Conservation (phyloP, 192 early-diverging fungal species). For the Spizellomyces sp. region DNA sequence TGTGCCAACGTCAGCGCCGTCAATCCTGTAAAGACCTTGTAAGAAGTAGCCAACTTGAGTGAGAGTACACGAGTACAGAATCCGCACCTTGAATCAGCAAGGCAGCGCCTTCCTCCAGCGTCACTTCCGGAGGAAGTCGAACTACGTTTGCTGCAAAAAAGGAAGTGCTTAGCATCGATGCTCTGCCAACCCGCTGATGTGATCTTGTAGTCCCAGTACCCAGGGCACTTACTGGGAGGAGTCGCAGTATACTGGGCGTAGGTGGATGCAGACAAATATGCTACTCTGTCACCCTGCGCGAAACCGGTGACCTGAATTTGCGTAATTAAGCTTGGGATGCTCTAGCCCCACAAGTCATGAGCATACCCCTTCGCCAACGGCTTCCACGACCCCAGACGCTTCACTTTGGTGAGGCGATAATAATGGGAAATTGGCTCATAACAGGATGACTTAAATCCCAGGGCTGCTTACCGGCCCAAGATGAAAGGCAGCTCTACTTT, state of each 20-base stretch:
- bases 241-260: slow-evolving; percentile 80
- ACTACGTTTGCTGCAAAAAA: slow-evolving; percentile 20
- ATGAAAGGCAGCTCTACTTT: no score
- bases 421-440: no score
- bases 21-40: slow-evolving; percentile 41
- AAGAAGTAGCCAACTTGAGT: not conserved
- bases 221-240: slow-evolving; percentile 20
- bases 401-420: no score
- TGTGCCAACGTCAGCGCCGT: slow-evolving; percentile 78
- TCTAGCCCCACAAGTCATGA: slow-evolving; percentile 12
- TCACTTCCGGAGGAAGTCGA: slow-evolving; percentile 48
- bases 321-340: no score
- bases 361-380: no score
- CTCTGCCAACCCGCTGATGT: no score
- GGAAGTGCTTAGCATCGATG: not conserved
- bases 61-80: no score
- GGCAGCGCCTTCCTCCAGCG: slow-evolving; percentile 66
- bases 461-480: no score
- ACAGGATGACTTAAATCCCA: no score
- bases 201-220: not conserved
- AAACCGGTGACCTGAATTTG: no score
- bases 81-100: slow-evolving; percentile 68
- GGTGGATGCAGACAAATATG: slow-evolving; percentile 60
- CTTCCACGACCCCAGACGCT: no score
- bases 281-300: slow-evolving; percentile 65